Percentiles rank a stretch among this genome's conserved stretches.
Conservation (phyloP, 805 yeast genomes). For the Pichia exigua region DNA sequence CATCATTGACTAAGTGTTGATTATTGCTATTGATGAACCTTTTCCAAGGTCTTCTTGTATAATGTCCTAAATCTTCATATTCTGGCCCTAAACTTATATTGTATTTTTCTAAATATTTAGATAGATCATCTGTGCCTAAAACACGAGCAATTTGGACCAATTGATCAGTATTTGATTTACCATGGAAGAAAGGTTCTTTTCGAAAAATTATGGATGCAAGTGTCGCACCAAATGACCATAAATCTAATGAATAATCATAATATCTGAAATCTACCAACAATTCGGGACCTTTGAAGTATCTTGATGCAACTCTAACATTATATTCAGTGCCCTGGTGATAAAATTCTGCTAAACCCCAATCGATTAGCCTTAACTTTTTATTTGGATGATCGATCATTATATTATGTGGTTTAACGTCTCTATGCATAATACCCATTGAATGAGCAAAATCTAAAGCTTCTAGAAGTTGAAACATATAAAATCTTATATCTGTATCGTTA, state of each 20-base stretch:
- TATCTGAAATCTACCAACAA: conserved; percentile 75
- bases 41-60: conserved; percentile 81
- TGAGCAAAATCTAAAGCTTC: conserved; percentile 85
- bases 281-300: conserved; percentile 93
- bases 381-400: conserved; percentile 85
- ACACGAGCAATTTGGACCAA: conserved; percentile 83
- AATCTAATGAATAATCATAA: conserved; percentile 85
- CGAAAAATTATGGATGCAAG: conserved; percentile 84
- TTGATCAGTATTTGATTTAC: conserved; percentile 86
- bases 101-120: conserved; percentile 62
- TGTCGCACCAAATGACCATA: conserved; percentile 94
- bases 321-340: conserved; percentile 85
- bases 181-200: conserved; percentile 89
- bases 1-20: conserved; percentile 57
- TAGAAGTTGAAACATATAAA: conserved; percentile 72
- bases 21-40: conserved; percentile 66
- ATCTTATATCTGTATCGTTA: conserved; percentile 67
- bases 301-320: conserved; percentile 87
- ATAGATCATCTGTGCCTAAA: conserved; percentile 75
- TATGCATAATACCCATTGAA: conserved; percentile 91
- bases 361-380: conserved; percentile 69
- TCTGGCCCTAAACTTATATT: conserved; percentile 64
- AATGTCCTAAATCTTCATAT: conserved; percentile 68
- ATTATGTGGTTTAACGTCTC: conserved; percentile 94
- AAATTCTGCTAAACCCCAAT: conserved; percentile 95